Base-by-base conservation (phyloP, 768 basidiomycete genomes). In the Mycena galopus region DNA sequence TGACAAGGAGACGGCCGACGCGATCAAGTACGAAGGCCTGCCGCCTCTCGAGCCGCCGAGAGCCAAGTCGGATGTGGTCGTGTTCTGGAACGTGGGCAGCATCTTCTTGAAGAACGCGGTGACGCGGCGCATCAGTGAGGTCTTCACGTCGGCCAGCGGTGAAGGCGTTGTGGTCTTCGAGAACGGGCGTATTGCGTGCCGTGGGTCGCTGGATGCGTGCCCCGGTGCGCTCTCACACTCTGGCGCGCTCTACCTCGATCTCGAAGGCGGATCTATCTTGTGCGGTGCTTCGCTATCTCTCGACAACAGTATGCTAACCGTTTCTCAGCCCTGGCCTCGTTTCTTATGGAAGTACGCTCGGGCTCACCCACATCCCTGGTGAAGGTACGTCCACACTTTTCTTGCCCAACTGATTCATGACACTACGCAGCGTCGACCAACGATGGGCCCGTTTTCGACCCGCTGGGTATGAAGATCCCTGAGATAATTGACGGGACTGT, bases 1-100 rank as follows among this genome's bases (percentile, higher is more conserved):
- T 76, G 88, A 90, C 47, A 80, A 85, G 37, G 94, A 94, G 79
- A 88, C 89, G 3, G 78, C 82, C 63, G 86, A 87, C 17, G 85
- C 91, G 11, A 76, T 95, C 27, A 78, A 89, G 67, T 90, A 88
- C 73, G 88, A 89, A 4, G 95, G 95, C 1, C 82, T 95, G 6
- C 94, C 94, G 0, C 93, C 94, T 10, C 82, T 75, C 30, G 73
- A 71, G 57, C 62, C 70, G 2, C 57, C 64, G 65, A 55, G 12
- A 27, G 35, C 50, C 16, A 29, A 53, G 29, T 25, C 42, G 19
- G 61, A 67, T 16, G 39, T 71, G 6, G 69, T 74, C 2, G 69
- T 74, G 47, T 71, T 74, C 65, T 21, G 58, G 56, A 74, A 74
- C 33, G 73, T 74, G 16, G 65, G 73, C 33, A 51, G 65, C 30